These are phyloP conservation scores for Yamadazyma sp. DNA, from an alignment of 805 yeast genomes.

Conservation along the genomic window DNA sequence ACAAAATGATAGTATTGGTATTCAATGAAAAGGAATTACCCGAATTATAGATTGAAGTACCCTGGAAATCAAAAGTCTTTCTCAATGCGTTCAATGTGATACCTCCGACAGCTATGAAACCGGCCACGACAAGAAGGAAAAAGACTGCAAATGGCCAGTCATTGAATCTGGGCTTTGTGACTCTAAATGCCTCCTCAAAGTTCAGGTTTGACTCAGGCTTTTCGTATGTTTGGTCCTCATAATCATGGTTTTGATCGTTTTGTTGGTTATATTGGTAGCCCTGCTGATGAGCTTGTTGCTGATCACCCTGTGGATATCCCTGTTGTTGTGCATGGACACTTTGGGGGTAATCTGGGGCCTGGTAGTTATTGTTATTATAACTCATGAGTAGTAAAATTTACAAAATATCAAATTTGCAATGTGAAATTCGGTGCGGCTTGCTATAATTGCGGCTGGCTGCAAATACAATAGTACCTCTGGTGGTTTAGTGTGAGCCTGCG, in stretches of 20 bases:
- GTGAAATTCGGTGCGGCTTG: conserved; percentile 14
- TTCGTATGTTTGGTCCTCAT: conserved; percentile 31
- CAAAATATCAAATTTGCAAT: background rate
- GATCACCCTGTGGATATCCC: conserved; percentile 14
- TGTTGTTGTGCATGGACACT: conserved; percentile 18
- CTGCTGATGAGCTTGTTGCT: conserved; percentile 5
- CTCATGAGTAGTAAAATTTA: conserved; percentile 7
- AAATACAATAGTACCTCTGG: too few relatives aligned
- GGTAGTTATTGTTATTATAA: conserved; percentile 11
- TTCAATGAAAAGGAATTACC: conserved; percentile 61
- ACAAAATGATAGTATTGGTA: conserved; percentile 70
- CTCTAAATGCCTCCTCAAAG: conserved; percentile 69
- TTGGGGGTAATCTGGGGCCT: conserved; percentile 8
- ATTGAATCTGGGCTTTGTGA: conserved; percentile 60
- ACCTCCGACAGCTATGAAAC: conserved; percentile 69
- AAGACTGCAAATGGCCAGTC: conserved; percentile 72
- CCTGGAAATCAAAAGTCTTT: conserved; percentile 52
- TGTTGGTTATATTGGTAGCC: conserved; percentile 7
- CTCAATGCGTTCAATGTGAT: conserved; percentile 67
- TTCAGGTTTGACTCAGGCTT: conserved; percentile 34
- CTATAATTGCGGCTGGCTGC: conserved; percentile 7
- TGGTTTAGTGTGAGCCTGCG: too few relatives aligned
- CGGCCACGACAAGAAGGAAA: conserved; percentile 47
- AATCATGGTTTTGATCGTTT: conserved; percentile 21
- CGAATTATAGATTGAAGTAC: conserved; percentile 60